Conservation (phyloP, 805 yeast species). For the Teunomyces atbi region DNA sequence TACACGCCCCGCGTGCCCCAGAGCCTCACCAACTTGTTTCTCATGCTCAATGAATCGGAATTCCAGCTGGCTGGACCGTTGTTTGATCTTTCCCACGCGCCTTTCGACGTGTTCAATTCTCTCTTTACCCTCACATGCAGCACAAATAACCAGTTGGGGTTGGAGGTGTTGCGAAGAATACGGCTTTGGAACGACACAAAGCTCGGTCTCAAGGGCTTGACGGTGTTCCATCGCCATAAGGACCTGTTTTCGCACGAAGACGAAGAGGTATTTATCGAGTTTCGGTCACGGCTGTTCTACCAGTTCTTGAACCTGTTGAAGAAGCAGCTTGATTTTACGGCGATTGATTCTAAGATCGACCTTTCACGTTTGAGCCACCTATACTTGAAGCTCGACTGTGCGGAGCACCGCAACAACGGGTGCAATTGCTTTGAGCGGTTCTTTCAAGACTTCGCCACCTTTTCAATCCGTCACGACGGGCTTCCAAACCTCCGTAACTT, state of each 20-base stretch:
- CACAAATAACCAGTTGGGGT: slow-evolving; percentile 31
- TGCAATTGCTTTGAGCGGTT: slow-evolving; percentile 30
- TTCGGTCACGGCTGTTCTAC: too few relatives aligned
- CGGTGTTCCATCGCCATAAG: slow-evolving; percentile 33
- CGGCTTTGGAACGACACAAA: slow-evolving; percentile 21
- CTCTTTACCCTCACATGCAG: slow-evolving; percentile 30
- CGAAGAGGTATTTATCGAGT: slow-evolving; percentile 2
- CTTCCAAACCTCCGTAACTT: slow-evolving; percentile 30
- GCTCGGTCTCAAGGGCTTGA: slow-evolving; percentile 26
- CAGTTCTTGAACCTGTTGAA: slow-evolving; percentile 15
- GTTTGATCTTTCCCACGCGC: slow-evolving; percentile 6
- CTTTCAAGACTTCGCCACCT: slow-evolving; percentile 24
- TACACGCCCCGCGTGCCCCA: slow-evolving; percentile 25
- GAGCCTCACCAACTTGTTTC: slow-evolving; percentile 28
- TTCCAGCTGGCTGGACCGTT: slow-evolving; percentile 7
- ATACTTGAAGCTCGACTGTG: slow-evolving; percentile 31
- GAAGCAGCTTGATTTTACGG: slow-evolving; percentile 19
- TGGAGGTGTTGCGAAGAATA: slow-evolving; percentile 23
- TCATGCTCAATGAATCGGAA: slow-evolving; percentile 33
- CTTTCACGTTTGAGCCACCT: slow-evolving; percentile 19
- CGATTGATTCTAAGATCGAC: slow-evolving; percentile 24
- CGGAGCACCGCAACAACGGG: slow-evolving; percentile 19
- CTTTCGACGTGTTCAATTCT: slow-evolving; percentile 4
- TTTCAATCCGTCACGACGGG: slow-evolving; percentile 20
- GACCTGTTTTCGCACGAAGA: slow-evolving; percentile 16